Conservation (phyloP, 2,329 filamentous ascomycete species). For the Epichloe hybrida region DNA sequence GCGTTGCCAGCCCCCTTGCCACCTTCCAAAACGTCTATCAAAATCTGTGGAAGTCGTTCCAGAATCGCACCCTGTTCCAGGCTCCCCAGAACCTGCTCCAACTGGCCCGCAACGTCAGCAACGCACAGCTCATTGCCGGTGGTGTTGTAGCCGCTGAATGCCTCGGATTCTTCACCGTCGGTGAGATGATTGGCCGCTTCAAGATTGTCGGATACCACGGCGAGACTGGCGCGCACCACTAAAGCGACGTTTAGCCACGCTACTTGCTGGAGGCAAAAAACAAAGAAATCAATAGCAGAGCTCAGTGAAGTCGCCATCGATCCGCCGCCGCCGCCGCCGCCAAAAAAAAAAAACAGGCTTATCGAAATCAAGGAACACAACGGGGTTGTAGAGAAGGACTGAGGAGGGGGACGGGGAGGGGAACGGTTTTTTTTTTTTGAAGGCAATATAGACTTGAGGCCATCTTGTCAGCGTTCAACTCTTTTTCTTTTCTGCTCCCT, state of each 20-base stretch:
- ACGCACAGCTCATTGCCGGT: constrained; percentile 54
- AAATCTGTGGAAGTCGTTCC: constrained; percentile 54
- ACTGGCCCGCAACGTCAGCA: constrained; percentile 54
- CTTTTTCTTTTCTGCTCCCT: neutral
- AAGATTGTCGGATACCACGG: constrained; percentile 91
- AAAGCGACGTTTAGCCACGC: constrained; percentile 14
- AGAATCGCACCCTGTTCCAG: constrained; percentile 47
- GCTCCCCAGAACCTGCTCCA: constrained; percentile 40
- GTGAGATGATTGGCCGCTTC: constrained; percentile 90
- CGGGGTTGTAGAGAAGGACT: constrained; percentile 1
- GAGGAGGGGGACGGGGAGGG: constrained; percentile 1
- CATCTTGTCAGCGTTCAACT: neutral
- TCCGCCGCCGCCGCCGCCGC: no score
- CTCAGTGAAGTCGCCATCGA: neutral
- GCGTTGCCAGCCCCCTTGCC: constrained; percentile 44
- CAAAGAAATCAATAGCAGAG: no score
- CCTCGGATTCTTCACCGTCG: constrained; percentile 93
- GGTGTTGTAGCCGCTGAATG: constrained; percentile 76
- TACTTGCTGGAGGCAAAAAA: no score
- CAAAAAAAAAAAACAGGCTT: neutral
- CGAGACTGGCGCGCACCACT: constrained; percentile 49
- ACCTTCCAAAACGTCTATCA: constrained; percentile 84
- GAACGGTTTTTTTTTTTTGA: no score
- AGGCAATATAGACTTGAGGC: neutral
- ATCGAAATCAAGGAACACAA: neutral